phyloP scores from a whole-genome alignment of 2,329 filamentous ascomycete species.

The Setomelanomma holmii region DNA sequence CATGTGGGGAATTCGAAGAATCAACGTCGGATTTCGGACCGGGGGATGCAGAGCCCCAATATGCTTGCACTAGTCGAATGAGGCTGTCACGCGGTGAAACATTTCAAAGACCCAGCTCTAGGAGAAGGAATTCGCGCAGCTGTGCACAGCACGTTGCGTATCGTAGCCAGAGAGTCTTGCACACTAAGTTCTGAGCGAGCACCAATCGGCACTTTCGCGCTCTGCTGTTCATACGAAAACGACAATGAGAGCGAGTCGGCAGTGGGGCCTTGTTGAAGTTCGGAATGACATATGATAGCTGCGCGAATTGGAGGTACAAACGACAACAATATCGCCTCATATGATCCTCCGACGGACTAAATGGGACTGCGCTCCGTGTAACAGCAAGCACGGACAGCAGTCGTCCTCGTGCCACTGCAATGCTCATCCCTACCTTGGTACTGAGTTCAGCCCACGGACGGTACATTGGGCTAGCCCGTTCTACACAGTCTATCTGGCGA shows the following conservation, averaged over 20 bases:
- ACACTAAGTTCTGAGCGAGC: not conserved
- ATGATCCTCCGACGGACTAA: constrained; percentile 28
- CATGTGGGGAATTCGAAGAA: constrained; percentile 3
- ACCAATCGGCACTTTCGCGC: not conserved
- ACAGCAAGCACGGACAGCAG: constrained; percentile 31
- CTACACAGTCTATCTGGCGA: constrained; percentile 20
- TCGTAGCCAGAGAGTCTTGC: not conserved
- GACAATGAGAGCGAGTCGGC: not conserved
- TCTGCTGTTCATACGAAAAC: not conserved
- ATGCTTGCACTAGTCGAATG: not conserved
- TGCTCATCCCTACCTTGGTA: constrained; percentile 19
- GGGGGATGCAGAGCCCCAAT: not conserved
- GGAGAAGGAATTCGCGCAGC: too few relatives aligned
- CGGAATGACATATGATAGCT: constrained; percentile 1
- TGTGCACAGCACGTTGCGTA: not conserved
- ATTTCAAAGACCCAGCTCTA: too few relatives aligned
- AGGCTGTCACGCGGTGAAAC: not conserved
- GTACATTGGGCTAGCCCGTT: constrained; percentile 26
- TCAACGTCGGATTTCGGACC: constrained; percentile 5
- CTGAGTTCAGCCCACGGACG: constrained; percentile 18
- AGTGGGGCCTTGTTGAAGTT: constrained; percentile 2
- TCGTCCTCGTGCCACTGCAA: constrained; percentile 28
- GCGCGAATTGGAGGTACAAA: not conserved
- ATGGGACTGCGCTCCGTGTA: constrained; percentile 22
- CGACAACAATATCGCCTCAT: constrained; percentile 24